These are phyloP conservation scores for Stachybotrys chartarum DNA, from an alignment of 2,329 filamentous ascomycete species.

Conservation along the genomic window DNA sequence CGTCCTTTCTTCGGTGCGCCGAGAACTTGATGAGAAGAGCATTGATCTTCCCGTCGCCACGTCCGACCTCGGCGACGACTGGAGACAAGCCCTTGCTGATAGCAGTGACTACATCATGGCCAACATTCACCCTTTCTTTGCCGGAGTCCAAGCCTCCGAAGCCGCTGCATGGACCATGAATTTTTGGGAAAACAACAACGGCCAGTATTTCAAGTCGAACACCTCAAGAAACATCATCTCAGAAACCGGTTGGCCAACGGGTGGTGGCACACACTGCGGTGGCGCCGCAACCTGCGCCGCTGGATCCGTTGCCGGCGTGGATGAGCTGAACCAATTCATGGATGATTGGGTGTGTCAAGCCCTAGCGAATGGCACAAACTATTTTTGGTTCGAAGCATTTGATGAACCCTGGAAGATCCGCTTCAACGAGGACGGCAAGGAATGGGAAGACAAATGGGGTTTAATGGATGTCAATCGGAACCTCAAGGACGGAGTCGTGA, in stretches of 20 bases:
- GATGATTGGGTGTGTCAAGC: slow-evolving; percentile 76
- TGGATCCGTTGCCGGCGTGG: slow-evolving; percentile 70
- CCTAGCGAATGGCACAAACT: slow-evolving; percentile 75
- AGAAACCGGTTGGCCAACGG: slow-evolving; percentile 86
- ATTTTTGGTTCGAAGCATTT: slow-evolving; percentile 97
- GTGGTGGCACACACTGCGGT: slow-evolving; percentile 74
- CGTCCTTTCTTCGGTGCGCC: slow-evolving; percentile 60
- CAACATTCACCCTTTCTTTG: slow-evolving; percentile 96
- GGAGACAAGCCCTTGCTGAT: slow-evolving; percentile 61
- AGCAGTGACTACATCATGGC: slow-evolving; percentile 87
- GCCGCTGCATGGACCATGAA: slow-evolving; percentile 74
- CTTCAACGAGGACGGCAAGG: slow-evolving; percentile 60
- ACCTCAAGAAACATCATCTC: slow-evolving; percentile 68
- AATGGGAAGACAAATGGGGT: slow-evolving; percentile 96
- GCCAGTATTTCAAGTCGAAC: slow-evolving; percentile 55
- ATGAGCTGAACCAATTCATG: slow-evolving; percentile 82
- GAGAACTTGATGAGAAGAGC: slow-evolving; percentile 54
- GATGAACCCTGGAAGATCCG: slow-evolving; percentile 90
- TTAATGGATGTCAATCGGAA: slow-evolving; percentile 80
- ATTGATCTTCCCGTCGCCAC: slow-evolving; percentile 75
- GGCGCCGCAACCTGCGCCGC: slow-evolving; percentile 44
- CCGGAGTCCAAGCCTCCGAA: slow-evolving; percentile 59
- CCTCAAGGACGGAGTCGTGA: slow-evolving; percentile 74
- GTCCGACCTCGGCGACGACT: slow-evolving; percentile 83
- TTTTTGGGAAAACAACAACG: slow-evolving; percentile 73